Evolutionary conservation across 1,139 yeast species (phyloP).

Genomic region (Debaryomyces sp.): DNA sequence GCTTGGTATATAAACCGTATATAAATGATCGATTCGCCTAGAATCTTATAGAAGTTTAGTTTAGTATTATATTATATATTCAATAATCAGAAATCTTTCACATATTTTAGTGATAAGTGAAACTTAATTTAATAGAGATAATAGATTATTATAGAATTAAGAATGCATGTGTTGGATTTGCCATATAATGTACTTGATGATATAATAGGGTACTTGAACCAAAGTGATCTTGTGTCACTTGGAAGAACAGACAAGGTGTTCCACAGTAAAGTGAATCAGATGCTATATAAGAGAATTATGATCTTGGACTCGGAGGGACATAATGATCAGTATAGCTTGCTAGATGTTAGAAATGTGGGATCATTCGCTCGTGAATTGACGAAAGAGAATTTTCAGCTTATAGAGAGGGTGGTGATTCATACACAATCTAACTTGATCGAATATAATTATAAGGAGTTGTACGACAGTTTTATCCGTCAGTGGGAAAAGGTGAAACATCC

Average conservation of each 20-base stretch:
- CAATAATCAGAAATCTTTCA: background rate
- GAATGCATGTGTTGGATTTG: constrained; percentile 2
- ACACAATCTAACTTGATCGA: constrained; percentile 21
- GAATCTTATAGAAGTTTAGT: background rate
- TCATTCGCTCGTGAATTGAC: constrained; percentile 16
- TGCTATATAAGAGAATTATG: constrained; percentile 21
- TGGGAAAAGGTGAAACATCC: constrained; percentile 20
- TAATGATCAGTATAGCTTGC: constrained; percentile 10
- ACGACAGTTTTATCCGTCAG: constrained; percentile 17
- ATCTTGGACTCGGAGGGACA: constrained; percentile 15
- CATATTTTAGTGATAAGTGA: background rate
- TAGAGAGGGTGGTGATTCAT: constrained; percentile 20
- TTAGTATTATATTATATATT: background rate
- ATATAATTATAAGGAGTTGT: constrained; percentile 21
- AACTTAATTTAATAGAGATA: background rate
- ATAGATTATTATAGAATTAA: background rate
- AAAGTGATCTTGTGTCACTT: constrained; percentile 18
- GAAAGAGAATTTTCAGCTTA: constrained; percentile 16
- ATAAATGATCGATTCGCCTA: background rate
- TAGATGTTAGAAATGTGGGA: constrained; percentile 14
- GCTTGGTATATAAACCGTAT: background rate
- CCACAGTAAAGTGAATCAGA: constrained; percentile 16
- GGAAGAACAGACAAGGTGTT: constrained; percentile 17
- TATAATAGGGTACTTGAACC: constrained; percentile 16
- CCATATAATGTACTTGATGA: constrained; percentile 9